These are phyloP conservation scores for Begonia masoniana DNA, from an alignment of 306 rosid genomes.

Conservation along the genomic window DNA sequence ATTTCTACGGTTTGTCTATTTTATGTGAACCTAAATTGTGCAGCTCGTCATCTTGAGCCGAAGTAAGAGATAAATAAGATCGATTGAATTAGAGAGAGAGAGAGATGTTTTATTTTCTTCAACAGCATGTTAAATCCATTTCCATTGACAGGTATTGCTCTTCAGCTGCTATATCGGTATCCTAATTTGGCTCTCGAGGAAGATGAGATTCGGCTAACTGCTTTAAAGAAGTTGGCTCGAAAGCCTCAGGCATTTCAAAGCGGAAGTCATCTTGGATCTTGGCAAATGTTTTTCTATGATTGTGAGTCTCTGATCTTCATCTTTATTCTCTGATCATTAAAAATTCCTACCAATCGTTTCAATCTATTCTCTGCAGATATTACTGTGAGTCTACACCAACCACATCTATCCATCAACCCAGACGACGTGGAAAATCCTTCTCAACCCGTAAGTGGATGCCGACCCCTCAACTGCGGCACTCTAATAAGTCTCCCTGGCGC, in stretches of 20 bases:
- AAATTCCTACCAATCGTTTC: neutral
- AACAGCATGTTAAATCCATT: neutral
- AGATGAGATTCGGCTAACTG: neutral
- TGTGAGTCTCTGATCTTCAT: neutral
- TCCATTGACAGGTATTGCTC: neutral
- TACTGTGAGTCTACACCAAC: neutral
- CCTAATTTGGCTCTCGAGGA: conserved; percentile 2
- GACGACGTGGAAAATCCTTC: conserved; percentile 5
- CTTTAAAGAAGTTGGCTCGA: conserved; percentile 2
- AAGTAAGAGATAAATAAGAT: no score
- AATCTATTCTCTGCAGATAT: neutral
- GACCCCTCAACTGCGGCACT: neutral
- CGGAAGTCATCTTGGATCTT: neutral
- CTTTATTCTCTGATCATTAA: neutral
- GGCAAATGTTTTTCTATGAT: neutral
- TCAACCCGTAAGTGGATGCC: neutral
- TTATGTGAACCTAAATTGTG: neutral
- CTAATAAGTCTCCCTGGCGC: no score
- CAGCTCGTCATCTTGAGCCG: no score
- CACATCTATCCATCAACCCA: neutral
- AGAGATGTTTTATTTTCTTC: neutral
- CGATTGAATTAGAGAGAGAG: neutral
- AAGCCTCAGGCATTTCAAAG: conserved; percentile 5
- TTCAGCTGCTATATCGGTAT: neutral
- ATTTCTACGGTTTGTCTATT: conserved; percentile 5